Evolutionary conservation across 176 grass and related monocot genomes (phyloP).

Genomic region (Leersia perrieri): DNA sequence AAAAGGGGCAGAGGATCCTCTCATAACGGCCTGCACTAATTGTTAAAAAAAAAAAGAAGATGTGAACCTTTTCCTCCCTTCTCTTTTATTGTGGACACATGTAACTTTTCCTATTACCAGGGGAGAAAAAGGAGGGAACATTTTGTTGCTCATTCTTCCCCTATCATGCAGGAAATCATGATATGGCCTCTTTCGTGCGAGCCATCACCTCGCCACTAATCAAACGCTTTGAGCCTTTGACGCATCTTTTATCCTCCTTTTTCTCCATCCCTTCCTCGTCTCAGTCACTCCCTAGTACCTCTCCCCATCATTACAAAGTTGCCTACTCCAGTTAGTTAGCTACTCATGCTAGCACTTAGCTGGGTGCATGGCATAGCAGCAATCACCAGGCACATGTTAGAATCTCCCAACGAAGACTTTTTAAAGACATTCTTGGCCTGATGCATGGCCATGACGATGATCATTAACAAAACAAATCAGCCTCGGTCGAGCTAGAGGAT

Average conservation of each 20-base stretch:
- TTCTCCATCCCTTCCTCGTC: neutral
- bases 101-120: slow-evolving; percentile 14
- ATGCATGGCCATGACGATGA: neutral
- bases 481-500: no score
- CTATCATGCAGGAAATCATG: slow-evolving; percentile 43
- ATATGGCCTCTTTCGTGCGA: slow-evolving; percentile 8
- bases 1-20: neutral
- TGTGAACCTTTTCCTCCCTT: neutral
- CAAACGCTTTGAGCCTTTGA: neutral
- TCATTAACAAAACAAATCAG: neutral
- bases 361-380: no score
- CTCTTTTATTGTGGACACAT: slow-evolving; percentile 22
- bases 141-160: slow-evolving; percentile 26
- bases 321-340: no score
- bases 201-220: slow-evolving; percentile 27
- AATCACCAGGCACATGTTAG: neutral
- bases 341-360: neutral
- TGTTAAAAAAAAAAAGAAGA: slow-evolving; percentile 20
- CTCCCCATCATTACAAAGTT: neutral
- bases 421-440: no score
- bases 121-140: slow-evolving; percentile 19
- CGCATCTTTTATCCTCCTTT: neutral
- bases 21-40: neutral
- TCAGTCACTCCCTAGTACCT: neutral
- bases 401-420: neutral